Evolutionary conservation across 2,329 filamentous ascomycete genomes (phyloP).

Genomic region (Neurospora sp.): DNA sequence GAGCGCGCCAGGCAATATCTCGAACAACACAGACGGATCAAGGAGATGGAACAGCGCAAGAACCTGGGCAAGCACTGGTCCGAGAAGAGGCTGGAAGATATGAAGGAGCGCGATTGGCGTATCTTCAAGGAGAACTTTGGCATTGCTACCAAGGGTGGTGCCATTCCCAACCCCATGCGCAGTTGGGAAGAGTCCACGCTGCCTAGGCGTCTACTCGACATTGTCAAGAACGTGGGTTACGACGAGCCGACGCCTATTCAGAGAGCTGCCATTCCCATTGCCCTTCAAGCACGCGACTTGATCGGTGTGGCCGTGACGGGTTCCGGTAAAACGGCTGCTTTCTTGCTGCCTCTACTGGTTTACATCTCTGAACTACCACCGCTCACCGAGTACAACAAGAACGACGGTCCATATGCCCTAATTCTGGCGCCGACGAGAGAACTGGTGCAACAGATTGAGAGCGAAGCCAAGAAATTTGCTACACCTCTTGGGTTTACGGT

Average conservation of each 20-base stretch:
- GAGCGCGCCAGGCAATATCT: constrained; percentile 70
- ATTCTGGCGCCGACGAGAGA: constrained; percentile 95
- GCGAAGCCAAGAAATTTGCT: constrained; percentile 88
- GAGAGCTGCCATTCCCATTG: constrained; percentile 89
- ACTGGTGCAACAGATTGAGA: constrained; percentile 93
- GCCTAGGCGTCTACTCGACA: constrained; percentile 65
- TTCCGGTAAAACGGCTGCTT: constrained; percentile 96
- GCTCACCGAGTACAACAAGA: constrained; percentile 75
- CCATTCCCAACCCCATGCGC: constrained; percentile 92
- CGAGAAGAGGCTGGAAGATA: constrained; percentile 82
- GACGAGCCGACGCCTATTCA: constrained; percentile 87
- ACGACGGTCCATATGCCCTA: constrained; percentile 94
- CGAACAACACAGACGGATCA: constrained; percentile 72
- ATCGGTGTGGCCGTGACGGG: constrained; percentile 97
- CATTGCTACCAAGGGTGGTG: constrained; percentile 85
- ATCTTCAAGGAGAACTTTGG: constrained; percentile 99
- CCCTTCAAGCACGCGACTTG: constrained; percentile 83
- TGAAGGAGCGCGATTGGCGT: constrained; percentile 97
- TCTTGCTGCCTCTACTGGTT: constrained; percentile 80
- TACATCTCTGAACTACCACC: constrained; percentile 89
- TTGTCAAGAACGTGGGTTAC: constrained; percentile 80
- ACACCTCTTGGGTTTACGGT: constrained; percentile 84
- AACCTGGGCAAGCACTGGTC: constrained; percentile 90
- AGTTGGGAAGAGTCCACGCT: constrained; percentile 80
- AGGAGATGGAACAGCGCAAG: constrained; percentile 61